These are phyloP conservation scores for Voacanga thouarsii DNA, from an alignment of 257 asterid genomes.

Conservation along the genomic window DNA sequence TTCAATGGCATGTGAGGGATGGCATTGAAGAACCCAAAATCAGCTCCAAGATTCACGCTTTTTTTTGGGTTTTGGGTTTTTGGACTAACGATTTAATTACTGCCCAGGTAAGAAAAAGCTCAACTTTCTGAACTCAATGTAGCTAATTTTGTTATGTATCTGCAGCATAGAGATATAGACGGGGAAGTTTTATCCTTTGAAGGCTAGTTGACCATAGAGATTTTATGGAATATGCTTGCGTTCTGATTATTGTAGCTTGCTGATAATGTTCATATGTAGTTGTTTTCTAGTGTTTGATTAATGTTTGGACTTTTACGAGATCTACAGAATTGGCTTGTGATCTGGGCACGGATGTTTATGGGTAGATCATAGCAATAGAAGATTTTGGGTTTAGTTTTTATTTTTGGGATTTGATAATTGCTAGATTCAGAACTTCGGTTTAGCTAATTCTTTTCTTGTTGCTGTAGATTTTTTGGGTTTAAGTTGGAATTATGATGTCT, in stretches of 20 bases:
- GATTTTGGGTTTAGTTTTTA: not conserved
- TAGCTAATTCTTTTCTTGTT: not conserved
- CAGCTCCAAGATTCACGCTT: not conserved
- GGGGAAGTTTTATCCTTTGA: not conserved
- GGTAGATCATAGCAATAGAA: not conserved
- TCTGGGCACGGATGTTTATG: not conserved
- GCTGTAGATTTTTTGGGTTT: not conserved
- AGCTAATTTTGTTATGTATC: not conserved
- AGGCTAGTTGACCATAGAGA: not conserved
- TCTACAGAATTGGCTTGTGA: slow-evolving; percentile 1
- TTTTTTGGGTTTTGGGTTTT: slow-evolving; percentile 13
- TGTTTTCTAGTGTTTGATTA: not conserved
- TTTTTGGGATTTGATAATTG: not conserved
- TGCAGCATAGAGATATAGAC: not conserved
- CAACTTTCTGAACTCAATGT: not conserved
- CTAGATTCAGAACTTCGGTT: not conserved
- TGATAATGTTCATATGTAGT: not conserved
- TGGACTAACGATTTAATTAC: slow-evolving; percentile 5
- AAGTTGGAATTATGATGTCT: slow-evolving; percentile 31
- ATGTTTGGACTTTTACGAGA: not conserved
- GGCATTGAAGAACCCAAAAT: slow-evolving; percentile 13
- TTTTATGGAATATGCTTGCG: not conserved
- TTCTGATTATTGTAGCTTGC: not conserved
- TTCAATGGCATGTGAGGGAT: slow-evolving; percentile 2
- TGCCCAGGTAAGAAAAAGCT: slow-evolving; percentile 38